A percentile compares a stretch with the other conserved stretches of the same genome.
phyloP scores from a whole-genome alignment of 1,284 basidiomycete species.

The Sporisorium sorghi region DNA sequence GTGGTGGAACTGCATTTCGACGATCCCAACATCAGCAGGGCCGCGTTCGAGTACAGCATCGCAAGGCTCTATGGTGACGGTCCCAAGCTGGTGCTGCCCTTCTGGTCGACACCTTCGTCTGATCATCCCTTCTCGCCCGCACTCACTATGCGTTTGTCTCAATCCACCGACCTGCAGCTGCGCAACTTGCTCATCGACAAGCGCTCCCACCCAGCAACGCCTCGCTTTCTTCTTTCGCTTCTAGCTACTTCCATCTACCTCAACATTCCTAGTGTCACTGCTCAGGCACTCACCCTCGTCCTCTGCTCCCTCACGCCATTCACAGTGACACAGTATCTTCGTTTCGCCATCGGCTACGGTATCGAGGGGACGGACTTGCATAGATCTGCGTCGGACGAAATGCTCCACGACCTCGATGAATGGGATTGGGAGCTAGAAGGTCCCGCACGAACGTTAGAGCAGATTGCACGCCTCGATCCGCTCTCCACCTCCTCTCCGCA shows the following conservation, averaged over 20 bases:
- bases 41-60: slow-evolving; percentile 64
- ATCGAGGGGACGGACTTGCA: slow-evolving; percentile 72
- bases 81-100: slow-evolving; percentile 57
- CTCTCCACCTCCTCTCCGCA: slow-evolving; percentile 3
- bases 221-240: slow-evolving; percentile 84
- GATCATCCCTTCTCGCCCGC: slow-evolving; percentile 75
- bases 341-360: slow-evolving; percentile 83
- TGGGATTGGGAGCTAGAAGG: slow-evolving; percentile 72
- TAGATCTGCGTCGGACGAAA: slow-evolving; percentile 37
- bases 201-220: slow-evolving; percentile 77
- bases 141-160: slow-evolving; percentile 70
- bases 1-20: slow-evolving; percentile 55
- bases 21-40: slow-evolving; percentile 62
- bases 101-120: slow-evolving; percentile 53
- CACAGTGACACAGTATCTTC: slow-evolving; percentile 81
- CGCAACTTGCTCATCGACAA: slow-evolving; percentile 51
- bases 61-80: slow-evolving; percentile 62
- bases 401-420: slow-evolving; percentile 37
- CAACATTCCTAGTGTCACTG: slow-evolving; percentile 80
- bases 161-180: slow-evolving; percentile 72
- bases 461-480: slow-evolving; percentile 34
- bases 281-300: slow-evolving; percentile 79
- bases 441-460: slow-evolving; percentile 71
- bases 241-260: slow-evolving; percentile 88
- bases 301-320: slow-evolving; percentile 82